Percentiles rank a stretch among this genome's conserved stretches.
phyloP scores from a whole-genome alignment of 148 eudicot species.

The Dianthus caryophyllus region DNA sequence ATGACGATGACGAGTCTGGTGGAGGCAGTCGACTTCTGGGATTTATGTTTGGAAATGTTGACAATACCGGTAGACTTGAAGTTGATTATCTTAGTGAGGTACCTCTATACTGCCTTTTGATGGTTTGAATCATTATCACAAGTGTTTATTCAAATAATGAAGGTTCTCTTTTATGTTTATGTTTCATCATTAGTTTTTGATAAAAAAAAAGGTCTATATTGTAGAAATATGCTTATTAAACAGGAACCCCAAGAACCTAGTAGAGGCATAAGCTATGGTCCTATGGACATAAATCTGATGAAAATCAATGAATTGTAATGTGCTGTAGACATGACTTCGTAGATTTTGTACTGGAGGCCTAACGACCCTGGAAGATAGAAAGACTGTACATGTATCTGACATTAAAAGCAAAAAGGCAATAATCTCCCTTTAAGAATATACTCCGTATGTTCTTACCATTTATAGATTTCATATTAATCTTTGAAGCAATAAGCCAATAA shows the following conservation, averaged over 20 bases:
- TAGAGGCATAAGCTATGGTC: neutral
- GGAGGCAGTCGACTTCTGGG: constrained; percentile 78
- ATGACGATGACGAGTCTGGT: constrained; percentile 33
- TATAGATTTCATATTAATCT: neutral
- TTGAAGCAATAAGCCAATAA: neutral
- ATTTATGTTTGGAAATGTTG: constrained; percentile 97
- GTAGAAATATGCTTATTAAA: neutral
- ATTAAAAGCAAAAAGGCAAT: neutral
- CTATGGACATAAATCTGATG: neutral
- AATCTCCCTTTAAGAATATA: neutral
- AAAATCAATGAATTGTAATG: neutral
- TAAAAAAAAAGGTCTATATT: neutral
- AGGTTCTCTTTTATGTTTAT: neutral
- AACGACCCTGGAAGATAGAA: neutral
- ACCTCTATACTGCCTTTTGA: constrained; percentile 4
- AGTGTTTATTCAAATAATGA: neutral
- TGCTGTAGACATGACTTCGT: neutral
- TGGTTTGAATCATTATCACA: neutral
- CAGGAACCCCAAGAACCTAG: neutral
- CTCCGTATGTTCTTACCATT: neutral
- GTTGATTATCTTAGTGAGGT: constrained; percentile 98
- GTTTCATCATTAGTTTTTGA: neutral
- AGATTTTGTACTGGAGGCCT: neutral
- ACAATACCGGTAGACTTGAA: constrained; percentile 86
- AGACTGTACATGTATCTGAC: neutral